Evolutionary conservation across 495 filamentous ascomycete genomes (phyloP), one percentile per base, ranked within the genome.

Genomic region (Clavariopsis aquatica): DNA sequence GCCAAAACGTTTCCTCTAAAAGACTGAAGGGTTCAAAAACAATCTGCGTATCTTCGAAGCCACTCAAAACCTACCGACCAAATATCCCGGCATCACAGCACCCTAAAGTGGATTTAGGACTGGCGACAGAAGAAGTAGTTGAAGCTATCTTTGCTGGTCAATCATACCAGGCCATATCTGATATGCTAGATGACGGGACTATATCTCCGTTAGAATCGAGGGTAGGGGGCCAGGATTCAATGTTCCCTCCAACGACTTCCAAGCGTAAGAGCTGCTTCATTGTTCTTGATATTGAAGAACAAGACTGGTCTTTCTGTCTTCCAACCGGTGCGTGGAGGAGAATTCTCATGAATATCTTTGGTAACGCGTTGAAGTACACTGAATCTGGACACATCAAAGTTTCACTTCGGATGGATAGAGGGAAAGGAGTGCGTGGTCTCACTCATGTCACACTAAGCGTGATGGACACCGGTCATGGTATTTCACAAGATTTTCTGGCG

Each of bases 321-420:
- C 59, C 67, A 10, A 31, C 53, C 10, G 63, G 70, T 4, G 60
- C 66, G 23, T 65, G 59, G 59, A 49, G 63, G 54, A 52, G 72
- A 19, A 70, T 76, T 15, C 28, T 72, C 17, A 75, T 76, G 71
- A 75, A 75, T 52, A 54, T 76, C 2, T 59, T 77, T 12, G 61
- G 61, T 5, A 77, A 77, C 46, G 59, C 74, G n/a, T 47, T 77
- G 15, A 77, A 77, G 47, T 77, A 73, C 57, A 77, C 75, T 4
- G 19, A 49, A 5, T 24, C 29, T 6, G 75, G 75, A 9, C 65
- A 64, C 28, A 72, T 76, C 27, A 51, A 41, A 9, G 58, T 77
- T 3, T 57, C 53, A 17, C 66, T 76, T n/a, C 56, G 60, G 31
- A 22, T 60, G 3, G 46, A 41, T n/a, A 4, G 22, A 45, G 22